phyloP scores from a whole-genome alignment of 2,329 filamentous ascomycete genomes.

The Fusarium humuli region DNA sequence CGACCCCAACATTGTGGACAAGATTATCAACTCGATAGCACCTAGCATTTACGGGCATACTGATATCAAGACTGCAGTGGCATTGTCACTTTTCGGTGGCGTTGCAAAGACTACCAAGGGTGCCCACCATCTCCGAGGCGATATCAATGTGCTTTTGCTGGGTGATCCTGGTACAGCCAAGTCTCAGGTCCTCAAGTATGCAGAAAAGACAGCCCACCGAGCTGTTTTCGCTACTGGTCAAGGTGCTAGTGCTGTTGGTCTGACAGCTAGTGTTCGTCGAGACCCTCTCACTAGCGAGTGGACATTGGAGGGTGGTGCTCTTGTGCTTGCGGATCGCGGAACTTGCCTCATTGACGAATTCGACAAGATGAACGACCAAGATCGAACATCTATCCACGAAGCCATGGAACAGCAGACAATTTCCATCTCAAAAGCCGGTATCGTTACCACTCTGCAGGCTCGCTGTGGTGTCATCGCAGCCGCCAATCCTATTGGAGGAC shows the following conservation, averaged over 20 bases:
- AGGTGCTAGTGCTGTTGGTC: constrained; percentile 95
- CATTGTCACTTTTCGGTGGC: constrained; percentile 92
- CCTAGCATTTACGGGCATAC: constrained; percentile 97
- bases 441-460: constrained; percentile 95
- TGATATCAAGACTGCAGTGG: constrained; percentile 97
- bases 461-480: constrained; percentile 96
- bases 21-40: constrained; percentile 91
- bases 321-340: constrained; percentile 93
- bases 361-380: constrained; percentile 99
- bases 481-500: constrained; percentile 94
- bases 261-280: constrained; percentile 94
- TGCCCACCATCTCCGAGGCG: constrained; percentile 89
- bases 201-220: constrained; percentile 96
- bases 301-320: constrained; percentile 94
- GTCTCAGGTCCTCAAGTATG: constrained; percentile 96
- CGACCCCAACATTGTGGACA: constrained; percentile 92
- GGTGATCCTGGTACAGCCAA: constrained; percentile 98
- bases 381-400: constrained; percentile 97
- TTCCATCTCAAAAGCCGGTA: constrained; percentile 98
- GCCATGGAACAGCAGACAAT: constrained; percentile 99
- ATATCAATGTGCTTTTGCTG: constrained; percentile 96
- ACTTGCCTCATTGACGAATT: constrained; percentile 99
- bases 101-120: constrained; percentile 92
- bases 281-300: constrained; percentile 97
- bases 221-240: constrained; percentile 98